These are phyloP conservation scores for Omphalotus olearius DNA, from an alignment of 1,284 basidiomycete species.

Conservation along the genomic window DNA sequence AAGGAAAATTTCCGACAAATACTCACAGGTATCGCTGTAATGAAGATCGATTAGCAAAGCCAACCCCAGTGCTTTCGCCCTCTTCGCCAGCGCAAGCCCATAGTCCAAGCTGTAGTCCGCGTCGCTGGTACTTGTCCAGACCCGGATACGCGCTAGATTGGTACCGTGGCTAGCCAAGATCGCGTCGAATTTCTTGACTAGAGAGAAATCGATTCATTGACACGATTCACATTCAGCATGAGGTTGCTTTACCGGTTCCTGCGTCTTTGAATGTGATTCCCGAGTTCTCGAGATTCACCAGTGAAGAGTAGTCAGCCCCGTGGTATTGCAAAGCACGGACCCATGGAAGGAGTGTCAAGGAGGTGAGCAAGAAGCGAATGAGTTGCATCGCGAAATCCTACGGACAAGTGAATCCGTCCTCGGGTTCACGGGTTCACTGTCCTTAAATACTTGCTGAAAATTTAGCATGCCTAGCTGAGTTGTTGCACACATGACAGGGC, in stretches of 20 bases:
- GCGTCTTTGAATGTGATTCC: constrained; percentile 47
- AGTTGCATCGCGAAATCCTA: not conserved
- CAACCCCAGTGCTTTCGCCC: constrained; percentile 54
- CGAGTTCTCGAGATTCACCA: constrained; percentile 48
- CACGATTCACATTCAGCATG: not conserved
- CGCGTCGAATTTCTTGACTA: constrained; percentile 40
- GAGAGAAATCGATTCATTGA: not conserved
- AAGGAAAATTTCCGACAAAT: not conserved
- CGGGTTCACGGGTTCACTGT: too few species aligned
- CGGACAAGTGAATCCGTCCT: too few species aligned
- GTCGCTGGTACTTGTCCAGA: constrained; percentile 53
- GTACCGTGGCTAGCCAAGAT: constrained; percentile 52
- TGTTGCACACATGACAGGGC: too few species aligned
- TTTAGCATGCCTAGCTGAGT: too few species aligned
- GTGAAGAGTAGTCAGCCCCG: constrained; percentile 58
- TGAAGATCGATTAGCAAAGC: constrained; percentile 56
- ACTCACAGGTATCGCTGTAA: constrained; percentile 59
- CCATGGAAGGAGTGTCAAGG: constrained; percentile 14
- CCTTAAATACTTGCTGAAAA: too few species aligned
- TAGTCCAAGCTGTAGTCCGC: constrained; percentile 51
- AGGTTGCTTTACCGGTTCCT: constrained; percentile 25
- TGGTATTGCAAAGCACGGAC: constrained; percentile 41
- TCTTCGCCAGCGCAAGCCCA: constrained; percentile 51
- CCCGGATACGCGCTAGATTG: constrained; percentile 53
- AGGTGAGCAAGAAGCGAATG: not conserved